These are phyloP conservation scores for Aspergillus kassunensis DNA, from an alignment of 495 filamentous ascomycete species.

Conservation along the genomic window DNA sequence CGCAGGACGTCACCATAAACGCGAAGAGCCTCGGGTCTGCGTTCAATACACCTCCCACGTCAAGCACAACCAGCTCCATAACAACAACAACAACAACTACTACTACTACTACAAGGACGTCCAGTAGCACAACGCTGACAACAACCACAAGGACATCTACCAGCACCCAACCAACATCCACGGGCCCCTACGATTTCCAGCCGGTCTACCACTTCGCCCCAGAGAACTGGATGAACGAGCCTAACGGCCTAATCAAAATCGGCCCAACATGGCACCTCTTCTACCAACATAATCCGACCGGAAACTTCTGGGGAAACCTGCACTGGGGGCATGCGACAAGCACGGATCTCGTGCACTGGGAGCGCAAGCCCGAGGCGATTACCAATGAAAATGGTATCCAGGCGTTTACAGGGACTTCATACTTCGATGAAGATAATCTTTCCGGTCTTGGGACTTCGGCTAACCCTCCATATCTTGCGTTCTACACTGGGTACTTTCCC, in stretches of 20 bases:
- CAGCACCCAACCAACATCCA: too few species aligned
- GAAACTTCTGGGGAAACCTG: slow-evolving; percentile 13
- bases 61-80: too few species aligned
- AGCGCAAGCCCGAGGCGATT: slow-evolving; percentile 2
- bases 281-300: slow-evolving; percentile 13
- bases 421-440: slow-evolving; percentile 3
- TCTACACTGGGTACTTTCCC: slow-evolving; percentile 5
- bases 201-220: slow-evolving; percentile 8
- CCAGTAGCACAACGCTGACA: too few species aligned
- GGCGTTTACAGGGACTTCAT: slow-evolving; percentile 6
- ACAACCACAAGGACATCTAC: too few species aligned
- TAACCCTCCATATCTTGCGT: slow-evolving; percentile 6
- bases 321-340: slow-evolving; percentile 14
- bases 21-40: too few species aligned
- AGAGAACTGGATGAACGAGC: slow-evolving; percentile 15
- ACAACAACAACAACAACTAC: too few species aligned
- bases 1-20: too few species aligned
- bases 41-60: too few species aligned
- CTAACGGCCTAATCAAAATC: slow-evolving; percentile 10
- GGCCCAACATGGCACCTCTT: slow-evolving; percentile 8
- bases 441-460: slow-evolving; percentile 2
- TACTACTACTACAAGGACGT: too few species aligned
- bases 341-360: slow-evolving; percentile 3
- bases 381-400: slow-evolving; percentile 1
- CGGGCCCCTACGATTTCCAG: too few species aligned